Conservation (phyloP, 352 stramenopile genomes). For the Phytopythium sindhum region DNA sequence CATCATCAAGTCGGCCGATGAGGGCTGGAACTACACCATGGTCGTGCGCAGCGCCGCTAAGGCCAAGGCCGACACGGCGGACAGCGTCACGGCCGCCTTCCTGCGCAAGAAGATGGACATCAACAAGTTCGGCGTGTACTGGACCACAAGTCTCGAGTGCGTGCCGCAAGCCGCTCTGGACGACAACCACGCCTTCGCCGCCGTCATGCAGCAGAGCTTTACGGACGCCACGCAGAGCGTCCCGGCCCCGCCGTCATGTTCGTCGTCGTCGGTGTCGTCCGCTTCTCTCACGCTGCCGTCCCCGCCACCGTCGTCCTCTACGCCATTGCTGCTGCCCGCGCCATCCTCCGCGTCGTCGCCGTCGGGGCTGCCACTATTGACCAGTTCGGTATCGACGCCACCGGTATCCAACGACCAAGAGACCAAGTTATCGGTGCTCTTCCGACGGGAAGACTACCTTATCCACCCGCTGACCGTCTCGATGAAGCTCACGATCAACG, state of each 20-base stretch:
- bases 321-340: neutral
- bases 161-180: constrained; percentile 41
- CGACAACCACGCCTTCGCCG: constrained; percentile 56
- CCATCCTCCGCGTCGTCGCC: neutral
- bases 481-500: constrained; percentile 81
- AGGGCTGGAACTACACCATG: constrained; percentile 83
- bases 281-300: neutral
- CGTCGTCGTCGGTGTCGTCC: neutral
- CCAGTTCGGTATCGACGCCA: constrained; percentile 6
- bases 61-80: neutral
- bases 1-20: constrained; percentile 80
- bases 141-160: constrained; percentile 49
- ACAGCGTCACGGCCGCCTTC: constrained; percentile 24
- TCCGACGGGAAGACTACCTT: constrained; percentile 56
- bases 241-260: constrained; percentile 8
- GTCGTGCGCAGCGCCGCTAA: constrained; percentile 36
- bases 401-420: constrained; percentile 9
- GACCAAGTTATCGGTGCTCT: constrained; percentile 24
- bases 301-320: neutral
- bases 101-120: constrained; percentile 82
- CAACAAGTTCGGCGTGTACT: constrained; percentile 81
- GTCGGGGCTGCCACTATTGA: constrained; percentile 2
- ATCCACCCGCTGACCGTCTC: constrained; percentile 71
- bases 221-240: constrained; percentile 17
- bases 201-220: constrained; percentile 70